Percentiles rank a stretch among this genome's conserved stretches.
Conservation (phyloP, 192 early-diverging fungal genomes). For the Podila verticillata region DNA sequence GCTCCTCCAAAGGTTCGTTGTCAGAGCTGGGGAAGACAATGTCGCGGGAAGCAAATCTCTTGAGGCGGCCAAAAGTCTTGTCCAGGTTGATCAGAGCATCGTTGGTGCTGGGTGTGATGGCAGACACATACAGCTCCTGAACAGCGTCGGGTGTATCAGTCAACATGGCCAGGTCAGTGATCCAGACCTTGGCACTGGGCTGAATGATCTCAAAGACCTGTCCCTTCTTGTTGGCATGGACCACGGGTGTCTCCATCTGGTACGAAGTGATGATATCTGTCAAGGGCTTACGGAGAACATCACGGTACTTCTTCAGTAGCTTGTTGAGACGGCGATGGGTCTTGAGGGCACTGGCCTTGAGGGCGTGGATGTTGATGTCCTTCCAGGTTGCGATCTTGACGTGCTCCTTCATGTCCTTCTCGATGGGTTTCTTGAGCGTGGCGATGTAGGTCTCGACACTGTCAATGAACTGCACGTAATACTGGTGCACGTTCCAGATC, state of each 20-base stretch:
- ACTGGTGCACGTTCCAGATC: constrained; percentile 78
- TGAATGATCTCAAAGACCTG: constrained; percentile 52
- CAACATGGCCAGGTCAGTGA: constrained; percentile 44
- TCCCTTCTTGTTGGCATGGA: constrained; percentile 50
- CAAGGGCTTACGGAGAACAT: constrained; percentile 79
- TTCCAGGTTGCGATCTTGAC: constrained; percentile 98
- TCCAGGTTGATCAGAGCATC: constrained; percentile 57
- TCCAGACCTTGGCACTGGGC: constrained; percentile 51
- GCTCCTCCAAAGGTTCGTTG: constrained; percentile 53
- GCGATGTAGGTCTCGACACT: constrained; percentile 67
- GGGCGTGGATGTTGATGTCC: constrained; percentile 93
- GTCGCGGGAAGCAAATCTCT: constrained; percentile 49
- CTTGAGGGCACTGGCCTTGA: constrained; percentile 88
- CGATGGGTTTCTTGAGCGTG: constrained; percentile 73
- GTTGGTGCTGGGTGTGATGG: constrained; percentile 37
- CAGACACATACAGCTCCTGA: constrained; percentile 16
- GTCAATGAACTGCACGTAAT: constrained; percentile 82
- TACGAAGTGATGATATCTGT: constrained; percentile 70
- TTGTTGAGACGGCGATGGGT: constrained; percentile 93
- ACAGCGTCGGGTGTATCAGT: constrained; percentile 5
- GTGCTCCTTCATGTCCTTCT: constrained; percentile 90
- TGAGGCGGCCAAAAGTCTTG: constrained; percentile 53
- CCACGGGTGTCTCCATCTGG: constrained; percentile 42
- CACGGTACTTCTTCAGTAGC: constrained; percentile 87
- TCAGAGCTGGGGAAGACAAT: constrained; percentile 37